phyloP scores from a whole-genome alignment of 768 basidiomycete genomes.

The Coprinopsis marcescibilis region DNA sequence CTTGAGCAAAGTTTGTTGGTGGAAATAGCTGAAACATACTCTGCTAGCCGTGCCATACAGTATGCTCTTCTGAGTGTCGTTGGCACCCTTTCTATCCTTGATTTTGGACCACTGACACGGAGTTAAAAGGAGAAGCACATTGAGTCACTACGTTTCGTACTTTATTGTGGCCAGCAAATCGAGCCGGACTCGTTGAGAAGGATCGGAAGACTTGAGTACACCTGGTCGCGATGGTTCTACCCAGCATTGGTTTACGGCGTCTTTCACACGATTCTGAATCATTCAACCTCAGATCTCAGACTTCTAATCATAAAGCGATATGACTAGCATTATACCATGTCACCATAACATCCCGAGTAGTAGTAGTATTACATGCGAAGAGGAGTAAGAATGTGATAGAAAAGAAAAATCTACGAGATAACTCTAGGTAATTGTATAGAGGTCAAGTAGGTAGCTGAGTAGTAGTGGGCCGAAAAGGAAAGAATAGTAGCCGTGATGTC shows the following conservation, averaged over 20 bases:
- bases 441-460: too few species aligned
- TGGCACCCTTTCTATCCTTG: constrained; percentile 62
- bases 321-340: too few species aligned
- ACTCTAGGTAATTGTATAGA: too few species aligned
- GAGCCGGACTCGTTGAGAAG: constrained; percentile 4
- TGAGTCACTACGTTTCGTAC: background rate
- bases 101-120: constrained; percentile 69
- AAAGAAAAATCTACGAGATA: background rate
- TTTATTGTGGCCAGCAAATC: constrained; percentile 7
- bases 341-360: too few species aligned
- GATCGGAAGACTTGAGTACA: constrained; percentile 1
- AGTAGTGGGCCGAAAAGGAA: too few species aligned
- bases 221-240: background rate
- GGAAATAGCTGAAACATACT: constrained; percentile 30
- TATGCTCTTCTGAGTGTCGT: constrained; percentile 53
- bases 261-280: background rate
- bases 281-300: too few species aligned
- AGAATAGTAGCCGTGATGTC: background rate
- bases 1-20: background rate
- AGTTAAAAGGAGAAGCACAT: background rate
- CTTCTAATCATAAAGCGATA: too few species aligned
- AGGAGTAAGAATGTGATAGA: too few species aligned
- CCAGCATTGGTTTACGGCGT: background rate
- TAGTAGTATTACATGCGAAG: too few species aligned
- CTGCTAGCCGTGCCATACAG: constrained; percentile 50